Base-by-base conservation (phyloP, 768 basidiomycete genomes). In the Phlebiopsis gigantea region DNA sequence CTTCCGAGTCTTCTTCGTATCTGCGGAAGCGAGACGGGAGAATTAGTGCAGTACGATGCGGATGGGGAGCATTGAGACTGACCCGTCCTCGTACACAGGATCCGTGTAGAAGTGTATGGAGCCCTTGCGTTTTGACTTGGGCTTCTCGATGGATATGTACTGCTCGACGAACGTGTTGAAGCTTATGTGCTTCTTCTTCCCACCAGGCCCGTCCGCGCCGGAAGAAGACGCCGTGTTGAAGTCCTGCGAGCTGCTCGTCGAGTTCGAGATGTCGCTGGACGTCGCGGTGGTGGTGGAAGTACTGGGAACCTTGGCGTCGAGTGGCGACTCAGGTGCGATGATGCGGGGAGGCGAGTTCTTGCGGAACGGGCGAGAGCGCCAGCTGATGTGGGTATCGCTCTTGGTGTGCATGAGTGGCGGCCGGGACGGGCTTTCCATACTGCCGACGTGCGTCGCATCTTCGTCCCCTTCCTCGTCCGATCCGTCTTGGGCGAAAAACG, bases 111-210 rank as follows among this genome's bases (percentile, higher is more conserved):
- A 59, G 15, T 51, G 50, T 59, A 46, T 48, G 46, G 61, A 52
- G 28, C 62, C 59, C 30, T 59, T 62, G 63, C 59, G 68, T 59
- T 68, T 71, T 58, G 65, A 66, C 56, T 76, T 73, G 0, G 89
- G 90, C 64, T 86, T 86, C 66, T 92, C 90, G 67, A 93, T 90
- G 43, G 90, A 87, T 57, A 99, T 96, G 67, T 84, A 93, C 69
- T 98, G 96, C 69, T 97, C 90, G 39, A 99, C 96, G 68, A 95
- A 97, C 0, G 95, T 96, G 71, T 98, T 98, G 80, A 98, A 98
- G 63, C 81, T 88, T 74, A 98, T 98, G 69, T 97, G 96, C 61
- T 87, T 87, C 75, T 87, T 90, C 77, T 85, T 86, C 57, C 66
- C 72, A 39, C 62, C 66, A 53, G 60, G 63, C 45, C 65, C 63